Evolutionary conservation across 352 stramenopile species (phyloP), one percentile per base, ranked within the genome.

Genomic region (Phytophthora fragariae): DNA sequence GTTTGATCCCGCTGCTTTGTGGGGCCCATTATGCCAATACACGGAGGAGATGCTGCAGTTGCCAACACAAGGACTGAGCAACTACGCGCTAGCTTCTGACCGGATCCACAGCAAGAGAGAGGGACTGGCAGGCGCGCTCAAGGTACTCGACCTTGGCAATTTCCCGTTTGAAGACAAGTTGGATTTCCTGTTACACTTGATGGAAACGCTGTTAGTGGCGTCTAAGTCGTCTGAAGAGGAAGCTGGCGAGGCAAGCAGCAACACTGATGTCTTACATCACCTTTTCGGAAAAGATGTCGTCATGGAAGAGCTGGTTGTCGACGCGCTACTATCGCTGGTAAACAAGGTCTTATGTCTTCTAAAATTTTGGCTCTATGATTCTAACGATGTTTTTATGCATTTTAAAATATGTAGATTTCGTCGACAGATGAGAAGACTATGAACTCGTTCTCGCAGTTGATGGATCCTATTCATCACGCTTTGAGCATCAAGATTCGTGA

Each of bases 131-230:
- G 88, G 88, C 21, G 86, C 83, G 8, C 77, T 94, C 5, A 92
- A 92, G 52, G 76, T 92, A 6, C 66, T 96, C 29, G 81, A 92
- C 60, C 68, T 77, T 4, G 80, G 77, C 19, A 66, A 76, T 31
- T 90, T 95, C 53, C 79, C 88, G 2, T 55, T 92, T 11, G 76
- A 92, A 63, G 85, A 92, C 62, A 96, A 96, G 39, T 72, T 95
- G 0, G 70, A 83, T 7, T 76, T 94, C 56, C 54, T 94, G 5
- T 52, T 94, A 29, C 83, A 90, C 31, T 63, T 94, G 60, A 72
- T 92, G n/a, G 78, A 89, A 41, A 77, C 75, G 15, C 69, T 93
- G 1, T 66, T 90, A 15, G 74, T 84, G 14, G 17, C 73, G 57
- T 65, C 78, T 65, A 88, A 59, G 53, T 68, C 54, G 35, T 14